Base-by-base conservation (phyloP, 1,284 basidiomycete genomes). In the Thelephora terrestris region DNA sequence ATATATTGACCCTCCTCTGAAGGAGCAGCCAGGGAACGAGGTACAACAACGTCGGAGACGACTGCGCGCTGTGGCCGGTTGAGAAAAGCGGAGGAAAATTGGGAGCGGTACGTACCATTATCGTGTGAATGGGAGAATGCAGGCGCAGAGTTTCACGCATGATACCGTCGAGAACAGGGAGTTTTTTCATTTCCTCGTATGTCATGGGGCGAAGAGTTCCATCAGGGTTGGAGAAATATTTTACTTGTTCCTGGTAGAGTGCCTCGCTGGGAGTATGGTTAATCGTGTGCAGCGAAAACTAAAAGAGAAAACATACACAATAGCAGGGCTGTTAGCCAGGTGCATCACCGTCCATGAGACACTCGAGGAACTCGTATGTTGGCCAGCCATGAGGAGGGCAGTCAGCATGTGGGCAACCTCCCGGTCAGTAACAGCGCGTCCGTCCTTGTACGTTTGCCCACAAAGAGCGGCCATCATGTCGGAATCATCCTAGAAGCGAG, bases 381-480 rank as follows among this genome's bases (percentile, higher is more conserved):
- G 96, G 23, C 96, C 96, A 36, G 95, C 95, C 92, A 95, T 94
- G 54, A 95, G 79, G 43, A 94, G 75, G 18, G 91, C 91, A 57
- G 93, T 94, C 86, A 99, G 85, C 62, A 98, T 94, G 62, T 98
- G 95, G 0, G 96, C 92, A 53, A 99, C 87, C 65, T 98, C 93
- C 55, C 89, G 83, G 61, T 98, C 91, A 45, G 75, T 77, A 29
- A 99, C 76, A 1, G 74, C 63, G 37, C 78, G 74, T 44, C 96
- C 96, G 60, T 84, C 78, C 58, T 91, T 89, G 71, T 99, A 99
- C 45, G 72, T 78, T 62, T 94, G 89, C 55, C 82, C 75, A 69
- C 86, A 79, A 23, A 99, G 76, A 1, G 93, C 86, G 17, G 85
- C 75, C 59, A 99, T 91, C 88, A 99, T 97, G 64, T 99, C 96